These are phyloP conservation scores for Laguncularia racemosa DNA, from an alignment of 345 rosid species.

Conservation along the genomic window DNA sequence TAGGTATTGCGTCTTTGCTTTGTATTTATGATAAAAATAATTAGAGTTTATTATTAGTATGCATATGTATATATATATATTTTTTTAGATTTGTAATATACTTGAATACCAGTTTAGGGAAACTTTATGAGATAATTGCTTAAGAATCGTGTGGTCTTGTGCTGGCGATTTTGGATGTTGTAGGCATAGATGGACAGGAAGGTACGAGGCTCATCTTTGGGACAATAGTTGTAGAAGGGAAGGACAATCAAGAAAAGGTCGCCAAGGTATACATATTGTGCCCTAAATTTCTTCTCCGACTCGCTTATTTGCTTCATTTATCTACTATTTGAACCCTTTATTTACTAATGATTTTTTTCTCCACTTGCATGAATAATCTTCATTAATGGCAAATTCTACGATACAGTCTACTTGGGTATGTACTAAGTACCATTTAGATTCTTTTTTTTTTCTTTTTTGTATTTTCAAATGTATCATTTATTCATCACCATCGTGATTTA, in stretches of 20 bases:
- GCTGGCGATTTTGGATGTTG: slow-evolving; percentile 5
- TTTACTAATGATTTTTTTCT: not conserved
- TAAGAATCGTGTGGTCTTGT: not conserved
- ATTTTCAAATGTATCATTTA: not conserved
- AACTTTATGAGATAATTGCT: not conserved
- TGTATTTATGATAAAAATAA: too few species aligned
- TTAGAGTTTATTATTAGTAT: too few species aligned
- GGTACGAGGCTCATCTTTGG: slow-evolving; percentile 99
- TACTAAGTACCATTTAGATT: not conserved
- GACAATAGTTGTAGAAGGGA: slow-evolving; percentile 98
- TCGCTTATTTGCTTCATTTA: slow-evolving; percentile 5
- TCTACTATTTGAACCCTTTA: not conserved
- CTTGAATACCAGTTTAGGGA: not conserved
- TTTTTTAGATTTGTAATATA: not conserved
- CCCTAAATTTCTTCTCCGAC: not conserved
- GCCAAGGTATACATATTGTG: slow-evolving; percentile 55
- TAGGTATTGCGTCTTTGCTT: not conserved
- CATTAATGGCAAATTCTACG: not conserved
- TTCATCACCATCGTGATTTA: too few species aligned
- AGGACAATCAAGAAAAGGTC: slow-evolving; percentile 98
- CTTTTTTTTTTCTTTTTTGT: not conserved
- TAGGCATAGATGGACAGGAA: slow-evolving; percentile 99
- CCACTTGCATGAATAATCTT: not conserved
- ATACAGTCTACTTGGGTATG: slow-evolving; percentile 83
- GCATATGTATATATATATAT: not conserved